These are phyloP conservation scores for Eucalyptus guilfoylei DNA, from an alignment of 345 rosid genomes.

Conservation along the genomic window DNA sequence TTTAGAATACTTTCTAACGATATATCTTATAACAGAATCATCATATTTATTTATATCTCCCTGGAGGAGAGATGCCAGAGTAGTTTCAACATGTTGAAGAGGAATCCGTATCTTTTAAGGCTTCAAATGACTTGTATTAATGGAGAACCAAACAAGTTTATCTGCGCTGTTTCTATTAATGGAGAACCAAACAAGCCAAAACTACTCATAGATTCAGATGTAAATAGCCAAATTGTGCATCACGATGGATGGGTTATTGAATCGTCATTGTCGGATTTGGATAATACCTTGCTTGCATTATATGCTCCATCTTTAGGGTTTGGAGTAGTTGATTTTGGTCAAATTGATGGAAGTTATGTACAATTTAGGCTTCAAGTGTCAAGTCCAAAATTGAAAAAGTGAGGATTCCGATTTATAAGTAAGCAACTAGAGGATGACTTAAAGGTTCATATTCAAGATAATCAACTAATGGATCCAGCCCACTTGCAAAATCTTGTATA, in stretches of 20 bases:
- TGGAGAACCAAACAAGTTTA: background rate
- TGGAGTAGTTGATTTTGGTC: background rate
- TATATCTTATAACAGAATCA: too few species aligned
- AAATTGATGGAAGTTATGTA: background rate
- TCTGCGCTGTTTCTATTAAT: accelerated
- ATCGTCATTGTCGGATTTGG: background rate
- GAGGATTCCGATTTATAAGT: background rate
- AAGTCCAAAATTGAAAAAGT: background rate
- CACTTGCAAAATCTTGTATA: too few species aligned
- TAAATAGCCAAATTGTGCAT: background rate
- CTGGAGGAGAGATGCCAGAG: too few species aligned
- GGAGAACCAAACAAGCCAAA: background rate
- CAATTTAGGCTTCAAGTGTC: background rate
- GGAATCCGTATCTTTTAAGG: too few species aligned
- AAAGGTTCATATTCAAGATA: background rate
- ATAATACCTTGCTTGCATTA: background rate
- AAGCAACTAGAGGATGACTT: background rate
- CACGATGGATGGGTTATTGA: background rate
- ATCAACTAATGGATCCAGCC: background rate
- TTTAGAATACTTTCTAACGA: too few species aligned
- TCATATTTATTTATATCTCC: too few species aligned
- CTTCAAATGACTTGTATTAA: background rate
- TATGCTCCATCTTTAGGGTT: background rate
- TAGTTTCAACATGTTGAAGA: too few species aligned
- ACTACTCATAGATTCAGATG: background rate